Evolutionary conservation across 441 rosid species (phyloP).

Genomic region (Erodium chrysanthum): DNA sequence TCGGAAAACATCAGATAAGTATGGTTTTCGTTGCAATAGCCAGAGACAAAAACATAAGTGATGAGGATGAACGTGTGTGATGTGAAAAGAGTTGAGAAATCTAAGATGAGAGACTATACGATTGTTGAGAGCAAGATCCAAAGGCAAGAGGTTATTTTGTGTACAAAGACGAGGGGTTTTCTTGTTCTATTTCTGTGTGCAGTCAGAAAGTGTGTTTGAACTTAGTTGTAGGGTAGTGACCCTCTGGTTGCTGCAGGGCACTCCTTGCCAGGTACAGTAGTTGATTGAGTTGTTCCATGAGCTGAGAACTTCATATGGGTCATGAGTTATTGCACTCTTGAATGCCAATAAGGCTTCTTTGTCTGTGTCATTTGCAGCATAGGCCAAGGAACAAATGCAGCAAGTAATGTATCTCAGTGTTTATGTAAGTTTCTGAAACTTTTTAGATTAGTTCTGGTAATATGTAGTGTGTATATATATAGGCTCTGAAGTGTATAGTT

Average conservation of each 20-base stretch:
- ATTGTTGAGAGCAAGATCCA: no score
- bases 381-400: not conserved
- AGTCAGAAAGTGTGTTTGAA: no score
- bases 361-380: not conserved
- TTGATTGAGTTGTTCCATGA: not conserved
- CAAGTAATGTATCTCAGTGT: not conserved
- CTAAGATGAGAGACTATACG: no score
- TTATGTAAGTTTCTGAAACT: not conserved
- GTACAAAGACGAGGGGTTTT: no score
- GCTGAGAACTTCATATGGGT: not conserved
- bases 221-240: conserved; percentile 11
- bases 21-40: no score
- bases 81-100: no score
- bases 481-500: not conserved
- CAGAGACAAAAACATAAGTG: no score
- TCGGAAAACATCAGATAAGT: no score
- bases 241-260: not conserved
- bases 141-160: no score
- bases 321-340: not conserved
- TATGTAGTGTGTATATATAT: not conserved
- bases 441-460: not conserved
- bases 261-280: not conserved
- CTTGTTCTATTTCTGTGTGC: no score
- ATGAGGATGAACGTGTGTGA: no score
- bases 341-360: not conserved